These are phyloP conservation scores for Penicillium diatomitis DNA, from an alignment of 495 filamentous ascomycete species.

Conservation along the genomic window DNA sequence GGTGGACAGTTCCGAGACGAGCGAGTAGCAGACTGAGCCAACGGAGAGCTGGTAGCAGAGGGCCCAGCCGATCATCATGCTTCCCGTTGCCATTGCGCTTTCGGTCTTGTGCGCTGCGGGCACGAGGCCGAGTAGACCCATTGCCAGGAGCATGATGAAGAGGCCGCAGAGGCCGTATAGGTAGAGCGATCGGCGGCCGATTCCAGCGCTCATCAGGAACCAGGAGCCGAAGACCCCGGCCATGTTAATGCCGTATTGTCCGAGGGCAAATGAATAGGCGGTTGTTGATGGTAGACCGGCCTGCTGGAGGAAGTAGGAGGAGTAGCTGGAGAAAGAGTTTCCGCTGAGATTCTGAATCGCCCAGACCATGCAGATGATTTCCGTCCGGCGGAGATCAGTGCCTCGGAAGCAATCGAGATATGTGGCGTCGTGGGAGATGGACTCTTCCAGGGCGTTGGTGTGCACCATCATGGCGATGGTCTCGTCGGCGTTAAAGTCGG, in stretches of 20 bases:
- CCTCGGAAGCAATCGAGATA: constrained; percentile 71
- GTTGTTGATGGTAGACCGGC: constrained; percentile 51
- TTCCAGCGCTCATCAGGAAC: constrained; percentile 58
- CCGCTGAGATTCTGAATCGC: constrained; percentile 74
- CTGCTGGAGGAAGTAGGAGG: constrained; percentile 67
- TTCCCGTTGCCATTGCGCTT: constrained; percentile 55
- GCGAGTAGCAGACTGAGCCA: constrained; percentile 69
- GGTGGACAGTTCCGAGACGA: constrained; percentile 66
- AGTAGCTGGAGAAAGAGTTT: constrained; percentile 72
- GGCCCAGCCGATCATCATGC: constrained; percentile 64
- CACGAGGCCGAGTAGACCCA: constrained; percentile 65
- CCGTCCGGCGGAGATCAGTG: constrained; percentile 62
- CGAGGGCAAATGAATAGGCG: constrained; percentile 62
- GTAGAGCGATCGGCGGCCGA: constrained; percentile 63
- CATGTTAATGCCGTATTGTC: constrained; percentile 69
- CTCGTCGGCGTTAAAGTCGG: constrained; percentile 62
- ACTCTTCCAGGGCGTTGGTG: constrained; percentile 63
- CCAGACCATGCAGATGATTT: constrained; percentile 73
- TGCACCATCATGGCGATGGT: constrained; percentile 79
- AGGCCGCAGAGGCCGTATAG: constrained; percentile 59
- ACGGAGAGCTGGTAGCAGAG: constrained; percentile 67
- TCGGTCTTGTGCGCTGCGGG: constrained; percentile 41
- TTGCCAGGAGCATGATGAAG: constrained; percentile 55
- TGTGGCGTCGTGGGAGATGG: constrained; percentile 53
- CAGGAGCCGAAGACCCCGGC: constrained; percentile 63